phyloP scores from a whole-genome alignment of 345 rosid genomes.

The Abelmoschus esculentus region DNA sequence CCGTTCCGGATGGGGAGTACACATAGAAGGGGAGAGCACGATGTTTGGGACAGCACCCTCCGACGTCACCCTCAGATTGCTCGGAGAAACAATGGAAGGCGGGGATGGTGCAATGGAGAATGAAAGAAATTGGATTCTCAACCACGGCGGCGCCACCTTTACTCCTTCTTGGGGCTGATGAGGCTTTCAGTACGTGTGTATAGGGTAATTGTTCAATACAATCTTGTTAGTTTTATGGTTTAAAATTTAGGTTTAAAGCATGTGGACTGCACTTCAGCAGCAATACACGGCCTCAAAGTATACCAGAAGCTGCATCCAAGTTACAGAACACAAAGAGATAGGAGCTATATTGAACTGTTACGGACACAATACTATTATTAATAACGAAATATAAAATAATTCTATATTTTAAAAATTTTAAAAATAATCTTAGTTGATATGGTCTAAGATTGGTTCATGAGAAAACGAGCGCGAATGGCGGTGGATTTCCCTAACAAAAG shows the following conservation, averaged over 20 bases:
- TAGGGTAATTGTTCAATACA: not conserved
- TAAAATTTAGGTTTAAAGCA: conserved; percentile 38
- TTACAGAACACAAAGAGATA: conserved; percentile 33
- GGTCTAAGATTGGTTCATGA: not conserved
- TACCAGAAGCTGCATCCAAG: conserved; percentile 28
- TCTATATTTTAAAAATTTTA: too few species aligned
- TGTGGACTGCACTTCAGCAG: conserved; percentile 79
- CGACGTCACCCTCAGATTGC: conserved; percentile 47
- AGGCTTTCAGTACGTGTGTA: conserved; percentile 53
- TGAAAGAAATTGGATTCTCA: conserved; percentile 54
- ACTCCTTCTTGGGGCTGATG: conserved; percentile 79
- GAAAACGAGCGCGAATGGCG: not conserved
- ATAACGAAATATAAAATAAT: too few species aligned
- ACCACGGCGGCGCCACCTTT: conserved; percentile 50
- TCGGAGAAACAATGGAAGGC: conserved; percentile 34
- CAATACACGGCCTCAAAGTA: conserved; percentile 44
- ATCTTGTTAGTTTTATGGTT: too few species aligned
- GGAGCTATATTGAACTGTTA: too few species aligned
- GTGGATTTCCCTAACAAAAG: not conserved
- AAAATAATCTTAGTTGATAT: not conserved
- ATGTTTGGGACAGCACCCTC: conserved; percentile 48
- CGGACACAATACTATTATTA: too few species aligned
- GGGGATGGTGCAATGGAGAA: conserved; percentile 32
- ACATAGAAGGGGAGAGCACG: conserved; percentile 56
- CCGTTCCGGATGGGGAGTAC: conserved; percentile 44